Evolutionary conservation across 1,139 yeast genomes (phyloP), one percentile per base, ranked within the genome.

Genomic region (Zygosaccharomyces sapae): DNA sequence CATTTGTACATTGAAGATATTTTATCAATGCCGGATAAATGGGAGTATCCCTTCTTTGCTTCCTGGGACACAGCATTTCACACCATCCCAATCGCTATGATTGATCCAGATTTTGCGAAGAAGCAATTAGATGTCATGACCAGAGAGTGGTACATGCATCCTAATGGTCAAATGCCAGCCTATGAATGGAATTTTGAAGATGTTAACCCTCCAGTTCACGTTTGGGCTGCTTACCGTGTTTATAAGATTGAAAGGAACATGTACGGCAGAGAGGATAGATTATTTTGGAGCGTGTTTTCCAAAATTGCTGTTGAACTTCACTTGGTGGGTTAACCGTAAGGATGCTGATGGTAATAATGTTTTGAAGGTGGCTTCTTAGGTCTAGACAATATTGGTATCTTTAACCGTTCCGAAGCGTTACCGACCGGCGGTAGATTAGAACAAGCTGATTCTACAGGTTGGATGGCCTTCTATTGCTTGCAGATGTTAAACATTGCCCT

Each of bases 1-100:
- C 95, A 90, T 67, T 72, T 90, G 67, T 88, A 88, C 67, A 84
- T 87, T 59, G 94, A 89, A 64, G 96, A 90, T 66, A 79, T 90
- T 46, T 73, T 90, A 57, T 86, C 96, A 0, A 76, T 90, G 72
- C 97, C 97, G 2, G 97, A 90, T 65, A 90, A 88, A 67, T 90
- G 96, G 90, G 97, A 90, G 67, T 90, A 90, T 66, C 97, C 96
- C 3, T 90, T 90, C 66, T 90, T 90, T 67, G 96, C 97, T 8
- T 94, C 96, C 4, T 90, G 97, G 97, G 97, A 90, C 66, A 85
- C 96, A 2, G 96, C 97, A 0, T 90, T 90, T 79, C 97, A 90
- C 68, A 87, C 96, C 63, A 80, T 90, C 58, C 97, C 97, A 2
- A 72, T 90, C 55, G 94, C 97, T 3, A 87, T 90, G 92, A 79